Percentiles rank a stretch among this genome's conserved stretches.
Evolutionary conservation across 1,284 basidiomycete genomes (phyloP).

Genomic region (Exobasidium rhododendri): DNA sequence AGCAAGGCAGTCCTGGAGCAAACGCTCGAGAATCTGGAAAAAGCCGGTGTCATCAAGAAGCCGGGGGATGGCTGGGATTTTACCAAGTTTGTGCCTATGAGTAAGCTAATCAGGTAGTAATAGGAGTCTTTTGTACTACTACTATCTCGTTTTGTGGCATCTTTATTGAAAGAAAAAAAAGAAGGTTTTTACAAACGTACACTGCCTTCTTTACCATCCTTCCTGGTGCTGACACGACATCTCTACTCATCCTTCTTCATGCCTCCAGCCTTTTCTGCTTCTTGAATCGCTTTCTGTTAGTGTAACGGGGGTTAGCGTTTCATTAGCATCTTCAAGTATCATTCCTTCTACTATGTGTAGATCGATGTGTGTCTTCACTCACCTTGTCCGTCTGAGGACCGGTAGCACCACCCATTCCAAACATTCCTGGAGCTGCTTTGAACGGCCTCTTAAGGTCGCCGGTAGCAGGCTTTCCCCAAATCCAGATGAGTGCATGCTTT

Average conservation of each 20-base stretch:
- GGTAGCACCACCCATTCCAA: slow-evolving; percentile 51
- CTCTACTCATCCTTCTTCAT: slow-evolving; percentile 11
- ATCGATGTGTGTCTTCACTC: no score
- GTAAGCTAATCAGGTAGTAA: no score
- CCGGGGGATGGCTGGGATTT: slow-evolving; percentile 18
- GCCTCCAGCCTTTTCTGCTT: slow-evolving; percentile 15
- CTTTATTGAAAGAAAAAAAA: not conserved
- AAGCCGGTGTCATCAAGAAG: slow-evolving; percentile 36
- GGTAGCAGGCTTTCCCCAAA: slow-evolving; percentile 60
- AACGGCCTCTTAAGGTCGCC: slow-evolving; percentile 90
- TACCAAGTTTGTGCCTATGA: slow-evolving; percentile 7
- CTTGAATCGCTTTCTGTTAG: slow-evolving; percentile 8
- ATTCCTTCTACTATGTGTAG: no score
- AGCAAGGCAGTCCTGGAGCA: slow-evolving; percentile 23
- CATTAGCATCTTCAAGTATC: no score
- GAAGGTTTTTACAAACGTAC: not conserved
- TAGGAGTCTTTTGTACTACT: no score
- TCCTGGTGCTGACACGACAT: no score
- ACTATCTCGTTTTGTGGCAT: no score
- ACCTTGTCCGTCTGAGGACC: slow-evolving; percentile 12
- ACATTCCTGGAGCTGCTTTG: slow-evolving; percentile 71
- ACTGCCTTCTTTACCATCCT: no score
- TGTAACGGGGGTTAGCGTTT: no score
- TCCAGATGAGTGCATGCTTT: slow-evolving; percentile 54
- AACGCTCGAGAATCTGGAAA: slow-evolving; percentile 35